Evolutionary conservation across 495 filamentous ascomycete species (phyloP).

Genomic region (Poronia punctata): DNA sequence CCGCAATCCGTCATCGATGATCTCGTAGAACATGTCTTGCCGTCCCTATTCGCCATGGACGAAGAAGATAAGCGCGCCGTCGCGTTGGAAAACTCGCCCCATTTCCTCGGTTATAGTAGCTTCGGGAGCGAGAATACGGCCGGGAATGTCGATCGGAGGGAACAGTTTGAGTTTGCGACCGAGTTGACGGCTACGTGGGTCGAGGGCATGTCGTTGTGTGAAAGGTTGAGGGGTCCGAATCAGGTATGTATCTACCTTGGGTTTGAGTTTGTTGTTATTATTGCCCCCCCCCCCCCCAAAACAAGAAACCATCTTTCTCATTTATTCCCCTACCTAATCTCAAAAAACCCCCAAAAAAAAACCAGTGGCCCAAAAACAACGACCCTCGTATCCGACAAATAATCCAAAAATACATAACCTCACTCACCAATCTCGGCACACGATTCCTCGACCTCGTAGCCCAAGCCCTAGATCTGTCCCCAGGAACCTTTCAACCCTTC

Average conservation of each 20-base stretch:
- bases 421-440: conserved; percentile 37
- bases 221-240: conserved; percentile 48
- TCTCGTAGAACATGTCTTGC: conserved; percentile 32
- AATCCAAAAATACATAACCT: conserved; percentile 40
- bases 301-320: background rate
- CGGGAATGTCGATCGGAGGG: conserved; percentile 40
- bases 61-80: conserved; percentile 31
- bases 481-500: conserved; percentile 43
- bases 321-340: conserved; percentile 3
- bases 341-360: background rate
- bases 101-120: conserved; percentile 48
- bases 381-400: conserved; percentile 14
- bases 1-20: conserved; percentile 25
- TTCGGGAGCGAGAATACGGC: conserved; percentile 45
- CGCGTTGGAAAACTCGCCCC: conserved; percentile 43
- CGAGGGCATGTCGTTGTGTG: conserved; percentile 32
- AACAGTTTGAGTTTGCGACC: conserved; percentile 52
- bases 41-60: conserved; percentile 37
- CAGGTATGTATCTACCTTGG: too few species aligned
- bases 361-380: conserved; percentile 14
- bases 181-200: conserved; percentile 37
- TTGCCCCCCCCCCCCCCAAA: background rate
- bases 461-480: conserved; percentile 31
- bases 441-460: conserved; percentile 46
- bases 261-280: background rate